Evolutionary conservation across 148 eudicot species (phyloP), one percentile per base, ranked within the genome.

Genomic region (Rhododendron mucronatum): DNA sequence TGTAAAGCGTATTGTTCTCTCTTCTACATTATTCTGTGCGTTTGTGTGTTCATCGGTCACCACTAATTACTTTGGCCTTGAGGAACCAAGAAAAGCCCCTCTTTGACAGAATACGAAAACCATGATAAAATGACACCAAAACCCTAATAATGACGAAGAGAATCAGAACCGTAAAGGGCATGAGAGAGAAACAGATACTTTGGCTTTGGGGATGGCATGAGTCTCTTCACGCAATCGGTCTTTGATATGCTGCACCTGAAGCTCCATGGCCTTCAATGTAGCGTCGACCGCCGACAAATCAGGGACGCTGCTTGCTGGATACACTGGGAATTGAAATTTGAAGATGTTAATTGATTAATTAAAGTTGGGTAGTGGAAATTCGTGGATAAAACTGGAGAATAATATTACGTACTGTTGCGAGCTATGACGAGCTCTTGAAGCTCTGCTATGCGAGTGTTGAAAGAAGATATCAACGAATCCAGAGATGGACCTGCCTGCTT

Each of bases 371-470:
- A 12, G 28, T 79, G 41, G 18, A 35, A 84, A 45, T 80, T 69
- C 7, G 44, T 18, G 23, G 48, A 71, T 4, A 53, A 20, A 78
- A 57, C 21, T 8, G 78, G 87, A 85, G 73, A 48, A 13, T 23
- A 8, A 21, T 21, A 15, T 30, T 41, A 5, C 12, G 21, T 76
- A 95, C 98, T 96, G 93, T 95, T 95, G 73, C 99, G 95, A 85
- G 99, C 99, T 15, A 96, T 92, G 86, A 96, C 94, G 90, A 96
- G 96, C 87, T 96, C 93, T 87, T 96, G 95, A 37, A 96, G 96
- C 78, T 95, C 94, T 1, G 96, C 89, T 7, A 95, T 89, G 12
- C 95, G 95, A 80, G 95, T 86, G 87, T 96, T 96, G 92, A 96
- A 96, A 0, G 94, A 90, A 9, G 97, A 82, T 77, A 96, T 91